phyloP scores from a whole-genome alignment of 352 stramenopile species.

The Phytophthora foliorum region DNA sequence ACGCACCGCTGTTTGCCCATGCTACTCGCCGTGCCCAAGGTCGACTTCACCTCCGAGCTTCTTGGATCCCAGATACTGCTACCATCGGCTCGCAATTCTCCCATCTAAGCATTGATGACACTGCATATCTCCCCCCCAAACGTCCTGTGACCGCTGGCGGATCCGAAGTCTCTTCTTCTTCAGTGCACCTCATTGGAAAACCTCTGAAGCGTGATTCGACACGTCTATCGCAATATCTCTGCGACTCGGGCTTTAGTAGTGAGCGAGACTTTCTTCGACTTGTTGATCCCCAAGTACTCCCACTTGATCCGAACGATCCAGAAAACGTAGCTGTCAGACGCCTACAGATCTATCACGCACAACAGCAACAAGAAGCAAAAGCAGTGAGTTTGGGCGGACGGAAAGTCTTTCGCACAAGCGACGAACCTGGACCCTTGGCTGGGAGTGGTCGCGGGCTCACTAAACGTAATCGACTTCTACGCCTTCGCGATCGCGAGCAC shows the following conservation, averaged over 20 bases:
- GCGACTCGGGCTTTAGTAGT: slow-evolving; percentile 54
- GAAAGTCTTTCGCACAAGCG: slow-evolving; percentile 37
- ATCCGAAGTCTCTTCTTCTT: slow-evolving; percentile 6
- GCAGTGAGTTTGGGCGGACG: slow-evolving; percentile 39
- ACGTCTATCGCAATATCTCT: slow-evolving; percentile 32
- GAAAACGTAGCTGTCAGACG: slow-evolving; percentile 64
- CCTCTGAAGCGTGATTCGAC: slow-evolving; percentile 10
- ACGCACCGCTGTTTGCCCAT: slow-evolving; percentile 55
- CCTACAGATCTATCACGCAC: slow-evolving; percentile 41
- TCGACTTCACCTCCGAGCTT: slow-evolving; percentile 49
- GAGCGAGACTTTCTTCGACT: slow-evolving; percentile 73
- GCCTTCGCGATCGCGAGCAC: slow-evolving; percentile 62
- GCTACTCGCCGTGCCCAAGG: slow-evolving; percentile 56
- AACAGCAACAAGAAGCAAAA: slow-evolving; percentile 50
- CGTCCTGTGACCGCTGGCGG: slow-evolving; percentile 30
- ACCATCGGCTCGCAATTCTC: background rate
- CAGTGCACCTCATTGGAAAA: slow-evolving; percentile 35
- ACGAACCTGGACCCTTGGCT: slow-evolving; percentile 18
- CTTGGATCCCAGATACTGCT: slow-evolving; percentile 45
- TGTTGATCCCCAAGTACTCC: slow-evolving; percentile 40
- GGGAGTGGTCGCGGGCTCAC: slow-evolving; percentile 48
- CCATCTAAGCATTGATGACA: background rate
- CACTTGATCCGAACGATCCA: slow-evolving; percentile 82
- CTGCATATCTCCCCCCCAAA: slow-evolving; percentile 36
- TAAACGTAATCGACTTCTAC: slow-evolving; percentile 73